A percentile compares a stretch with the other conserved stretches of the same genome.
phyloP scores from a whole-genome alignment of 768 basidiomycete species.

The Rhizopogon rudus region DNA sequence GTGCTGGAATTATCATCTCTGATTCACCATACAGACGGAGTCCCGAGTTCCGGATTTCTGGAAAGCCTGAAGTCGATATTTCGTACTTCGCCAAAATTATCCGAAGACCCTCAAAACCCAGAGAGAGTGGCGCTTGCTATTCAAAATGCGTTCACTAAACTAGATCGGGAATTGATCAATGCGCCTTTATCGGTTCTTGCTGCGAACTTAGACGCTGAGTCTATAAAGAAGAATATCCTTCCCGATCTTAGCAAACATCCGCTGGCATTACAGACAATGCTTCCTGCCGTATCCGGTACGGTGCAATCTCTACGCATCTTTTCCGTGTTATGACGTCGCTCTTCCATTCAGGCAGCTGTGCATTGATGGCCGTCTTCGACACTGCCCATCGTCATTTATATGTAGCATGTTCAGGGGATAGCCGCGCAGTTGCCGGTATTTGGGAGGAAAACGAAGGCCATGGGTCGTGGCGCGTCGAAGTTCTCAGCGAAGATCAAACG shows the following conservation, averaged over 20 bases:
- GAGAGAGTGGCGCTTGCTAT: constrained; percentile 66
- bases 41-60: constrained; percentile 25
- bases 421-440: constrained; percentile 91
- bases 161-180: constrained; percentile 82
- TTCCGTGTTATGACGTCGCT: constrained; percentile 8
- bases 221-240: constrained; percentile 44
- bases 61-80: constrained; percentile 27
- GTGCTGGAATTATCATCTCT: constrained; percentile 67
- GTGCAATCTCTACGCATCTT: constrained; percentile 19
- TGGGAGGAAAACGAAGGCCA: constrained; percentile 71
- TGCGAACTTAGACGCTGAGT: constrained; percentile 46
- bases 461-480: constrained; percentile 87
- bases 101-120: constrained; percentile 32
- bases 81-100: constrained; percentile 28
- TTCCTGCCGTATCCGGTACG: constrained; percentile 73
- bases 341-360: constrained; percentile 69
- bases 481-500: constrained; percentile 95
- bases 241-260: constrained; percentile 72
- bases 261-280: constrained; percentile 64
- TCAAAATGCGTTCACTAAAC: constrained; percentile 67
- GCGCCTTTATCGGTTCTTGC: constrained; percentile 73
- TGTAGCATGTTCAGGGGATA: constrained; percentile 90
- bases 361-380: constrained; percentile 84
- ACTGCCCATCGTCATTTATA: constrained; percentile 79
- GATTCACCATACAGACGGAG: constrained; percentile 25